A percentile compares a stretch with the other conserved stretches of the same genome.
These are phyloP conservation scores for Hortaea werneckii DNA, from an alignment of 2,329 filamentous ascomycete species.

Conservation along the genomic window DNA sequence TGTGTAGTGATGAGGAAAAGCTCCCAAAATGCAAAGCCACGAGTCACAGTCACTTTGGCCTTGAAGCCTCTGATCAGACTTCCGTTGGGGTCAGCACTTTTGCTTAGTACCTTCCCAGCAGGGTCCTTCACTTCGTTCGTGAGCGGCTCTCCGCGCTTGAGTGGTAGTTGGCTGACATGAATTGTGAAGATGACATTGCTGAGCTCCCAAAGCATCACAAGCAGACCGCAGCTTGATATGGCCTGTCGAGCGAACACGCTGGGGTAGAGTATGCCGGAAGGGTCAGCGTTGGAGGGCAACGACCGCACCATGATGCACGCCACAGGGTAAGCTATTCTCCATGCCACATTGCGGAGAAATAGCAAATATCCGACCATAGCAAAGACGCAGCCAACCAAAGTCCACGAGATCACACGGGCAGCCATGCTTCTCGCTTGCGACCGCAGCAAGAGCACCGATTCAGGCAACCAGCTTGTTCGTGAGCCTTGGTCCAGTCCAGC, in stretches of 20 bases:
- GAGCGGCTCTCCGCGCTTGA: slow-evolving; percentile 76
- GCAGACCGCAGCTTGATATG: slow-evolving; percentile 51
- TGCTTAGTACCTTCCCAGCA: slow-evolving; percentile 15
- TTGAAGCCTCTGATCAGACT: slow-evolving; percentile 76
- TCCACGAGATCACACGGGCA: slow-evolving; percentile 10
- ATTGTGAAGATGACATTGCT: slow-evolving; percentile 68
- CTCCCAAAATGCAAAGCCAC: slow-evolving; percentile 88
- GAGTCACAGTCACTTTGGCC: slow-evolving; percentile 68
- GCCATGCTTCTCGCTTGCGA: slow-evolving; percentile 7
- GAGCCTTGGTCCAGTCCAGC: not conserved
- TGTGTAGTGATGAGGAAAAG: slow-evolving; percentile 66
- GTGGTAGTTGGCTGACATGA: slow-evolving; percentile 69
- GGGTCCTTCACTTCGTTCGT: slow-evolving; percentile 65
- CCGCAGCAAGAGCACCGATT: slow-evolving; percentile 3
- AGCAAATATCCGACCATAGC: slow-evolving; percentile 47
- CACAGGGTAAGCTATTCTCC: slow-evolving; percentile 57
- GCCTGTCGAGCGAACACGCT: slow-evolving; percentile 12
- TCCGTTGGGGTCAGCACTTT: slow-evolving; percentile 63
- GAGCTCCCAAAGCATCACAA: slow-evolving; percentile 65
- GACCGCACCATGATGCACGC: slow-evolving; percentile 60
- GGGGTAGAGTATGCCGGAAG: slow-evolving; percentile 41
- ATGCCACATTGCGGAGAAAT: slow-evolving; percentile 53
- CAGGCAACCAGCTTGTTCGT: slow-evolving; percentile 4
- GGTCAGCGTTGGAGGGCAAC: slow-evolving; percentile 56
- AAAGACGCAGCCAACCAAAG: slow-evolving; percentile 9